Conservation (phyloP, 345 rosid species). For the Gossypium longicalyx region DNA sequence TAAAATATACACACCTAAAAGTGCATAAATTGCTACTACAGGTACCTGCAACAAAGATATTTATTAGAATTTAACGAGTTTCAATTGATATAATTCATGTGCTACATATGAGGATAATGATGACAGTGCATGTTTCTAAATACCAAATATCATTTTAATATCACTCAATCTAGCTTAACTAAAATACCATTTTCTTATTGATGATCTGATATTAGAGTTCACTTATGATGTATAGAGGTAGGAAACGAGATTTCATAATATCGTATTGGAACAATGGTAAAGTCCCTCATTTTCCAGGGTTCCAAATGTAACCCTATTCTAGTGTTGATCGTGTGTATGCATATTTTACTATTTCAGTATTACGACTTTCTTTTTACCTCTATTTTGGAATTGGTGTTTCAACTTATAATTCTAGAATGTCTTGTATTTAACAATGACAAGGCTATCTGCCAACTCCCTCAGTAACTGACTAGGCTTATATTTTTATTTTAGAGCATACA, state of each 20-base stretch:
- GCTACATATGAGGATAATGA: neutral
- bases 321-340: neutral
- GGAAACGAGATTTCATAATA: neutral
- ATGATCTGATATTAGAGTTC: too few species aligned
- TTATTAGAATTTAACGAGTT: neutral
- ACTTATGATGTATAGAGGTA: neutral
- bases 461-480: constrained; percentile 76
- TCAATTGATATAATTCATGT: neutral
- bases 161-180: neutral
- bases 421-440: constrained; percentile 39
- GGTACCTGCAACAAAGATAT: constrained; percentile 49
- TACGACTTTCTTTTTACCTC: neutral
- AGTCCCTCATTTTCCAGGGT: too few species aligned
- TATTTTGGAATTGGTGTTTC: neutral
- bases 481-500: constrained; percentile 83
- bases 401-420: constrained; percentile 2
- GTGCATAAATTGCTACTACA: constrained; percentile 52
- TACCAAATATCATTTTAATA: neutral
- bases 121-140: neutral
- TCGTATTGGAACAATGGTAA: neutral
- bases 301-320: neutral
- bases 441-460: constrained; percentile 73
- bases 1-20: constrained; percentile 44
- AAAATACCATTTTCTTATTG: neutral
- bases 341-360: neutral